Conservation (phyloP, 495 filamentous ascomycete species). For the Aspergillus asperescens region DNA sequence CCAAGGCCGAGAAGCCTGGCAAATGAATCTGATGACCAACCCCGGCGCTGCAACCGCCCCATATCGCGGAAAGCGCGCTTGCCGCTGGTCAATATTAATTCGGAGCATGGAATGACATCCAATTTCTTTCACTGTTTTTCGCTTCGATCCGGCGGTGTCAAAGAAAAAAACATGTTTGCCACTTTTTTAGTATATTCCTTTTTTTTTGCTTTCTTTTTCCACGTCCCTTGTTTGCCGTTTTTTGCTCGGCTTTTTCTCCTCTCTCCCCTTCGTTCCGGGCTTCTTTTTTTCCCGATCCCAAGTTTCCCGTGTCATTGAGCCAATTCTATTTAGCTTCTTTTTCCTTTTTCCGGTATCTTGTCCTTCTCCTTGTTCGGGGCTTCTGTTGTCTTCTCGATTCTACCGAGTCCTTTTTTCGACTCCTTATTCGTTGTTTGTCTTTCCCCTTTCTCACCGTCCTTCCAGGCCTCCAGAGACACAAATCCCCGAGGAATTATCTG, state of each 20-base stretch:
- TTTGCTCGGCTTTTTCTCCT: conserved; percentile 4
- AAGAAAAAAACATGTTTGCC: conserved; percentile 6
- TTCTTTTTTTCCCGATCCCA: conserved; percentile 6
- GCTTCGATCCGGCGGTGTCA: conserved; percentile 15
- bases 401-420: conserved; percentile 8
- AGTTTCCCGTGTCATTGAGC: conserved; percentile 11
- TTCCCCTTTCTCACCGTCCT: conserved; percentile 3
- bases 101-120: background rate
- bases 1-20: conserved; percentile 3
- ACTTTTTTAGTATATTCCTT: conserved; percentile 10
- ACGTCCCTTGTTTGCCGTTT: conserved; percentile 3
- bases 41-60: conserved; percentile 37
- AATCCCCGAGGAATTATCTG: conserved; percentile 13
- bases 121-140: background rate
- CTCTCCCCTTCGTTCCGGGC: background rate
- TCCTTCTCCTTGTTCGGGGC: conserved; percentile 6
- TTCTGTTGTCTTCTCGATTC: background rate
- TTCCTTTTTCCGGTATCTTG: conserved; percentile 7
- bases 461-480: background rate
- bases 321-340: background rate
- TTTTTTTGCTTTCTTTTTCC: conserved; percentile 5
- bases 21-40: conserved; percentile 15
- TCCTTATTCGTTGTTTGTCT: background rate
- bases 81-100: conserved; percentile 26
- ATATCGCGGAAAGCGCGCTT: conserved; percentile 43